Evolutionary conservation across 2,329 filamentous ascomycete species (phyloP).

Genomic region (Ilyonectria mors-panacis): DNA sequence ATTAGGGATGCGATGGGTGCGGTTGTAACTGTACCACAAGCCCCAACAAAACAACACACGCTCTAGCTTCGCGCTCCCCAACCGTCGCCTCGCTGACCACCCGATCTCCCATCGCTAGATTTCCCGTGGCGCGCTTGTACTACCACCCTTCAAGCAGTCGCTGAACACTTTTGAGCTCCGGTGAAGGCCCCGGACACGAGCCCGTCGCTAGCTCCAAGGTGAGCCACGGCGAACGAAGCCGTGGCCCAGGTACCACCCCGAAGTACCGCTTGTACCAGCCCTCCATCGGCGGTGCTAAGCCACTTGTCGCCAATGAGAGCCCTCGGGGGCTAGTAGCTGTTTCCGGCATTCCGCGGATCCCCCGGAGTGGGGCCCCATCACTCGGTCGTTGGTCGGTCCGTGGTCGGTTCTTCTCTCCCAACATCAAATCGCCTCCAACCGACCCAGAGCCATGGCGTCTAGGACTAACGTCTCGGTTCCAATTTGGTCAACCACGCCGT

Average conservation of each 20-base stretch:
- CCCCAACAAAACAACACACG: constrained; percentile 2
- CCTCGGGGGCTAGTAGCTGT: constrained; percentile 9
- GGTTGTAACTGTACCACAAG: neutral
- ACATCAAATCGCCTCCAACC: neutral
- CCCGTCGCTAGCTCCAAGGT: constrained; percentile 5
- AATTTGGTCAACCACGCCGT: constrained; percentile 9
- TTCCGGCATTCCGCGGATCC: constrained; percentile 22
- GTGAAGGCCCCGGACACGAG: constrained; percentile 18
- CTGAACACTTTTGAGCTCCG: constrained; percentile 10
- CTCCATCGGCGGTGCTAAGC: constrained; percentile 11
- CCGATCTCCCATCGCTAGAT: neutral
- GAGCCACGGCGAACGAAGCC: constrained; percentile 9
- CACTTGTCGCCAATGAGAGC: constrained; percentile 17
- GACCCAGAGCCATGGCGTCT: constrained; percentile 4
- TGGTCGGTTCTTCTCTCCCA: constrained; percentile 15
- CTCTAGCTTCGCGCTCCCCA: neutral
- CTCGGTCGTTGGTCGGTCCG: constrained; percentile 30
- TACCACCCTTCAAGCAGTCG: neutral
- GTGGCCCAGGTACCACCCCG: constrained; percentile 15
- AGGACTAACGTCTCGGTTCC: constrained; percentile 20
- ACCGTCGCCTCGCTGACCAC: neutral
- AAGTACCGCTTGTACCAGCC: constrained; percentile 27
- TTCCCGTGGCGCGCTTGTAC: neutral
- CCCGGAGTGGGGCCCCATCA: constrained; percentile 18
- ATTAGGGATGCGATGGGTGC: neutral